Conservation (phyloP, 257 asterid genomes). For the Striga asiatica region DNA sequence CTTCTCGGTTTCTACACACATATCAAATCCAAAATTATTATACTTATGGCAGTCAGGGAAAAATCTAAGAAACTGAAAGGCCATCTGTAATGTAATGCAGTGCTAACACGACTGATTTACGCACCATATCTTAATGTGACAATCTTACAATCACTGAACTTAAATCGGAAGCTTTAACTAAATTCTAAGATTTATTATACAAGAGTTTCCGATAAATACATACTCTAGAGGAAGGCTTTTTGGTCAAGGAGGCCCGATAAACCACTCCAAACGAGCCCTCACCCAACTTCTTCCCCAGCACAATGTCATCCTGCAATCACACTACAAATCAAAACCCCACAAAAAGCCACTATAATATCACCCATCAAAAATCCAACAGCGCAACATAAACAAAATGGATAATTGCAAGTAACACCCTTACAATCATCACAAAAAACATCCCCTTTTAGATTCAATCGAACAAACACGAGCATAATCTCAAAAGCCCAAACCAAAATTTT, state of each 20-base stretch:
- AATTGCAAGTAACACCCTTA: no score
- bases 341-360: neutral
- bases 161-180: no score
- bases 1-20: no score
- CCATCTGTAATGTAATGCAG: neutral
- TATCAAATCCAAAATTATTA: no score
- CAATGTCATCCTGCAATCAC: conserved; percentile 69
- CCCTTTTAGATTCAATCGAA: no score
- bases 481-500: neutral
- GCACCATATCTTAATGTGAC: no score
- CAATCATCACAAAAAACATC: no score
- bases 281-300: conserved; percentile 90
- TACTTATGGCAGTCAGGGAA: neutral
- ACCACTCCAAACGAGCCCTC: conserved; percentile 92
- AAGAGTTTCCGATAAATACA: neutral
- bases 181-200: no score
- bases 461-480: no score
- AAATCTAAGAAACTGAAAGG: neutral
- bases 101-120: neutral
- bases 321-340: conserved; percentile 7
- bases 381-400: neutral
- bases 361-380: neutral
- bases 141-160: no score
- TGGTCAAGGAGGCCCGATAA: conserved; percentile 54
- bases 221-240: conserved; percentile 57